phyloP scores from a whole-genome alignment of 345 rosid genomes.

The Luvunga scandens region DNA sequence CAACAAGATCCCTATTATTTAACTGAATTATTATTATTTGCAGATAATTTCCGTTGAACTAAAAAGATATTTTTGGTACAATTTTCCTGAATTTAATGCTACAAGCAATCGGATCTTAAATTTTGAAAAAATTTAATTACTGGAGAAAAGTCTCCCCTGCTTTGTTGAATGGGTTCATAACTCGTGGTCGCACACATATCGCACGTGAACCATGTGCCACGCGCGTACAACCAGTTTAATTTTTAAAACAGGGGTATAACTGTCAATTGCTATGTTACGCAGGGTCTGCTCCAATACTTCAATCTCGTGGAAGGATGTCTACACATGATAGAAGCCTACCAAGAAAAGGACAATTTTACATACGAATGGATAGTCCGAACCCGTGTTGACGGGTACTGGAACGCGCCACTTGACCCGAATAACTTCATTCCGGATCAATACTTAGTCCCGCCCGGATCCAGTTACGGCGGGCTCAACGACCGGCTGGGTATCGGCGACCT shows the following conservation, averaged over 20 bases:
- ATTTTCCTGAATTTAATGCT: not conserved
- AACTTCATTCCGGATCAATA: slow-evolving; percentile 59
- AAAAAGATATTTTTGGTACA: not conserved
- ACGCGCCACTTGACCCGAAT: slow-evolving; percentile 53
- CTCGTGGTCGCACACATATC: not conserved
- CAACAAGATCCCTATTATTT: not conserved
- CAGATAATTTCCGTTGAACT: not conserved
- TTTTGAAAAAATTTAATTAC: too few species aligned
- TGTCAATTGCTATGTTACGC: not conserved
- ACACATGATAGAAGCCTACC: slow-evolving; percentile 56
- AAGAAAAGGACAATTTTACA: slow-evolving; percentile 44
- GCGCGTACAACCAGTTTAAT: not conserved
- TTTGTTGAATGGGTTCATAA: too few species aligned
- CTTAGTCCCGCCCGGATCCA: slow-evolving; percentile 77
- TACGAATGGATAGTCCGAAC: slow-evolving; percentile 95
- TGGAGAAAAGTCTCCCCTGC: too few species aligned
- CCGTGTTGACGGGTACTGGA: slow-evolving; percentile 92
- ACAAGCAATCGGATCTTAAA: too few species aligned
- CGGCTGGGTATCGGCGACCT: slow-evolving; percentile 82
- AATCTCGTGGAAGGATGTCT: slow-evolving; percentile 82
- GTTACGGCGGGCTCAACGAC: slow-evolving; percentile 92
- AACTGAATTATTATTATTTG: not conserved
- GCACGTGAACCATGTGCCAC: not conserved
- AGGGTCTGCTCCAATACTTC: slow-evolving; percentile 92
- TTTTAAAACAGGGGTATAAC: not conserved